Evolutionary conservation across 305 asterid genomes (phyloP).

Genomic region (Withania somnifera): DNA sequence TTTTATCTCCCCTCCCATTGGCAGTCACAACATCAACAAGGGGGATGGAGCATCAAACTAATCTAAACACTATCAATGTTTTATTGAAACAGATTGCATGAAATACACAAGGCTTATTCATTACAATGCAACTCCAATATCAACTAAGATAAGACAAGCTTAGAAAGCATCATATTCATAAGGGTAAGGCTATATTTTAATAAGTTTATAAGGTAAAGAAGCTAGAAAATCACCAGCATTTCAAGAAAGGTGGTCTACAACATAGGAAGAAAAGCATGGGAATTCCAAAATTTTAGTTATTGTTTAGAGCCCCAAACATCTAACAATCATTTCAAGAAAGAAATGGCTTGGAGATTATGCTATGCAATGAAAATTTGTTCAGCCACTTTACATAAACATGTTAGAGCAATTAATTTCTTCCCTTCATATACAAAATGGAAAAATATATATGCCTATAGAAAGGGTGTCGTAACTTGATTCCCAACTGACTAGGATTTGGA

Average conservation of each 20-base stretch:
- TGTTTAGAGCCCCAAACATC: background rate
- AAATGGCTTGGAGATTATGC: background rate
- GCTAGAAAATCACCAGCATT: background rate
- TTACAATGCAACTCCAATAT: background rate
- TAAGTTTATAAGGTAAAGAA: background rate
- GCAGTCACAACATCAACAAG: background rate
- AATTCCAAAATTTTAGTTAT: background rate
- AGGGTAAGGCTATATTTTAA: background rate
- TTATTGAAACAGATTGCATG: background rate
- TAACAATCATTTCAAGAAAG: background rate
- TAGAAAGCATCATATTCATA: background rate
- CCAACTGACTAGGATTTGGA: background rate
- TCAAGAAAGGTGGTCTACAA: background rate
- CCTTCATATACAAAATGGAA: background rate
- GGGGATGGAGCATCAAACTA: background rate
- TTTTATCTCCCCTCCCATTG: too few relatives aligned
- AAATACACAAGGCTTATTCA: background rate
- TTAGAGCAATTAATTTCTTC: background rate
- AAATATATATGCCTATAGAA: background rate
- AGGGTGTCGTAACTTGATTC: background rate
- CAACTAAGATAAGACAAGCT: background rate
- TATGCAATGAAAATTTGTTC: background rate
- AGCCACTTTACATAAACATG: background rate
- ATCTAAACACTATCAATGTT: background rate
- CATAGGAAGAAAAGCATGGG: background rate